Evolutionary conservation across 306 rosid species (phyloP).

Genomic region (Acacia acuminata): DNA sequence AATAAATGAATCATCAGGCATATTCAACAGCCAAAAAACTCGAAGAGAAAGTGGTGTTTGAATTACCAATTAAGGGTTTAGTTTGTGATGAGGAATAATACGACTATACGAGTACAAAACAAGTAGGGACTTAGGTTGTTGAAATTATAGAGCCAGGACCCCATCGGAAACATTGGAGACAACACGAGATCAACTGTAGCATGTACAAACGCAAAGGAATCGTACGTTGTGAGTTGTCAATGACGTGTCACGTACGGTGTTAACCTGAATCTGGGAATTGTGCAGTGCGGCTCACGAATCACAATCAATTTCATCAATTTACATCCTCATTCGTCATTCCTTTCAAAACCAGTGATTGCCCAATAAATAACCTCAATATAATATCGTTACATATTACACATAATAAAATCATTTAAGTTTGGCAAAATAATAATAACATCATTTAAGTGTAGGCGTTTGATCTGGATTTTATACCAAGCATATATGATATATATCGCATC

Average conservation of each 20-base stretch:
- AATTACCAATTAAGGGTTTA: no score
- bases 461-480: neutral
- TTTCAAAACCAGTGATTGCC: neutral
- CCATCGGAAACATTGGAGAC: neutral
- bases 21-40: no score
- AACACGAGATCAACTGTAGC: neutral
- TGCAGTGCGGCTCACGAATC: neutral
- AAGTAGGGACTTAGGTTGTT: no score
- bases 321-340: neutral
- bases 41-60: no score
- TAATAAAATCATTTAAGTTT: no score
- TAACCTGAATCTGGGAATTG: slow-evolving; percentile 26
- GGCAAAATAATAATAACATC: no score
- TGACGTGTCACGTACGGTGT: slow-evolving; percentile 7
- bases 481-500: neutral
- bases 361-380: neutral
- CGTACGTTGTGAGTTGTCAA: neutral
- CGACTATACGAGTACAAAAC: no score
- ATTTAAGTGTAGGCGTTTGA: neutral
- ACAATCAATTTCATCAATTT: neutral
- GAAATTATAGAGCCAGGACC: neutral
- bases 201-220: neutral
- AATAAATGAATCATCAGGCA: no score
- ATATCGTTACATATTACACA: no score
- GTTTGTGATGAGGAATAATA: no score